phyloP scores from a whole-genome alignment of 352 stramenopile genomes.

The Pythium pyrilobum region DNA sequence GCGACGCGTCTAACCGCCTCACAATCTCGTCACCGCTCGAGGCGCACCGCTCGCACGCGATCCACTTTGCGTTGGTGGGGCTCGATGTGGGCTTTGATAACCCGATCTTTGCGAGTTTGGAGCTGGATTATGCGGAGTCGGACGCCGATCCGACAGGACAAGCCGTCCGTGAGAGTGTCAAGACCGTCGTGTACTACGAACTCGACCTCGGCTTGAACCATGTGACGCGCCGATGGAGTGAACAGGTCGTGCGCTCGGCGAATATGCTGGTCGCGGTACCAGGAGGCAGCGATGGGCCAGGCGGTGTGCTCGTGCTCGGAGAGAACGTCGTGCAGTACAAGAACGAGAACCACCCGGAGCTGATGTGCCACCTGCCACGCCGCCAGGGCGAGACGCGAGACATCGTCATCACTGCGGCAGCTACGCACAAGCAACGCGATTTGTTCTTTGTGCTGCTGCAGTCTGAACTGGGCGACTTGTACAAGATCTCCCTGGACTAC shows the following conservation, averaged over 20 bases:
- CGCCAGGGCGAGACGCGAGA: constrained; percentile 75
- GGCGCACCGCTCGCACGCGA: constrained; percentile 94
- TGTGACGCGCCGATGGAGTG: constrained; percentile 95
- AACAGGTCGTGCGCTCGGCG: constrained; percentile 81
- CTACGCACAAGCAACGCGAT: constrained; percentile 92
- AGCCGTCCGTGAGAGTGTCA: constrained; percentile 69
- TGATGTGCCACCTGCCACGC: constrained; percentile 69
- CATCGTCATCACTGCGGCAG: constrained; percentile 91
- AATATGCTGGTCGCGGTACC: constrained; percentile 93
- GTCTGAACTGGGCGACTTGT: constrained; percentile 98
- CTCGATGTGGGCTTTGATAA: constrained; percentile 99
- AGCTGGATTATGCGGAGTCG: constrained; percentile 92
- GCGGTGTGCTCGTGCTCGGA: constrained; percentile 94
- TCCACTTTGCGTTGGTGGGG: constrained; percentile 94
- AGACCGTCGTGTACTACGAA: constrained; percentile 98
- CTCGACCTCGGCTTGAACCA: constrained; percentile 99
- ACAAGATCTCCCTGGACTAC: constrained; percentile 95
- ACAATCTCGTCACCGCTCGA: constrained; percentile 99
- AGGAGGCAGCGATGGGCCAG: constrained; percentile 74
- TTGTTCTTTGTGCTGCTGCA: constrained; percentile 98
- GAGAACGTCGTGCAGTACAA: constrained; percentile 98
- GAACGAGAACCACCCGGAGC: constrained; percentile 88
- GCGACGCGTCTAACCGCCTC: constrained; percentile 90
- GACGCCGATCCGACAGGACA: constrained; percentile 80
- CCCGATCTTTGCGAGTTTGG: constrained; percentile 97